These are phyloP conservation scores for Sphagnum contortum DNA, from an alignment of 225 moss, liverwort and hornwort species.

Conservation along the genomic window DNA sequence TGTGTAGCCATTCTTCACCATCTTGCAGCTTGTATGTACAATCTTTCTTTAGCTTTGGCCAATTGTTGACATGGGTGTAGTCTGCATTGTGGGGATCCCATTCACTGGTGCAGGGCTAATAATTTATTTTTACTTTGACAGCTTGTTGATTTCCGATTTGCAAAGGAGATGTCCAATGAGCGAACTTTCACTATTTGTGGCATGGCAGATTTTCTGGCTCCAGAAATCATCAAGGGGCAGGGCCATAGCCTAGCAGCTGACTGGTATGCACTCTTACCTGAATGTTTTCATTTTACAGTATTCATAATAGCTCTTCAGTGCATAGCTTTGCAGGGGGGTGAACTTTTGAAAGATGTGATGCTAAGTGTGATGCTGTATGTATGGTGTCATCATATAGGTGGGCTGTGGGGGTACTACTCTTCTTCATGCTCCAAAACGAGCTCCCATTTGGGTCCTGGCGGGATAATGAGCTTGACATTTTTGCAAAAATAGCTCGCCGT, in stretches of 20 bases:
- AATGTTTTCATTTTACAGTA: too few species aligned
- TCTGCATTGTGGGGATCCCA: too few species aligned
- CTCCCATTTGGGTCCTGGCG: constrained; percentile 52
- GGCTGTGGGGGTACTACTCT: constrained; percentile 45
- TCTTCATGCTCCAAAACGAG: constrained; percentile 37
- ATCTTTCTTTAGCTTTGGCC: too few species aligned
- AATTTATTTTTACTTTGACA: too few species aligned
- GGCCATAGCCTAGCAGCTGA: constrained; percentile 5
- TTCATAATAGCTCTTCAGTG: too few species aligned
- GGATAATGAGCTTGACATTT: constrained; percentile 44
- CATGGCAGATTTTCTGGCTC: constrained; percentile 3
- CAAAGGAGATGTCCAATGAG: not conserved
- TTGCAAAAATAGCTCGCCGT: constrained; percentile 27
- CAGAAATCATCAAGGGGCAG: constrained; percentile 1
- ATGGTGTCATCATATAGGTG: constrained; percentile 18
- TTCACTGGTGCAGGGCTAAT: too few species aligned
- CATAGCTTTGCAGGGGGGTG: too few species aligned
- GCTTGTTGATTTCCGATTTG: constrained; percentile 1
- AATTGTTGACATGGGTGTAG: too few species aligned
- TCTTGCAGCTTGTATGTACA: too few species aligned
- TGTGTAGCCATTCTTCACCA: not conserved
- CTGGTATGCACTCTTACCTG: not conserved
- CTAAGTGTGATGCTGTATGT: too few species aligned
- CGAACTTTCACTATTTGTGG: not conserved
- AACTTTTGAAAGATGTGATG: too few species aligned